Evolutionary conservation across 2,329 filamentous ascomycete species (phyloP).

Genomic region (Alternaria tenuissima): DNA sequence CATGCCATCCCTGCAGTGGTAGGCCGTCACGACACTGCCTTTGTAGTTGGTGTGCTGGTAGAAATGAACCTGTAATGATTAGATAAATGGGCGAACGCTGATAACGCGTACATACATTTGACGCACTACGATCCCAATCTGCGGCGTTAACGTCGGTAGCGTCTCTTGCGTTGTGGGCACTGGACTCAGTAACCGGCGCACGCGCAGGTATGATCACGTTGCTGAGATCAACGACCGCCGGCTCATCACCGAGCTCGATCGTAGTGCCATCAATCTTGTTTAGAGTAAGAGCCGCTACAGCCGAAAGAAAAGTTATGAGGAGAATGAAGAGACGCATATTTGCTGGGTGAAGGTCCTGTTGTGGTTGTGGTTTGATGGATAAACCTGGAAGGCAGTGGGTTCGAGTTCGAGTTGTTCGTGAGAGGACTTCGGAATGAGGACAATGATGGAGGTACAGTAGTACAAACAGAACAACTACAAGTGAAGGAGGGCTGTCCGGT

Average conservation of each 20-base stretch:
- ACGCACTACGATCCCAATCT: not conserved
- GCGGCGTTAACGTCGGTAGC: not conserved
- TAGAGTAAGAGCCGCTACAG: not conserved
- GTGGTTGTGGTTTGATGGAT: not conserved
- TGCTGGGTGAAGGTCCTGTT: not conserved
- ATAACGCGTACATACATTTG: not conserved
- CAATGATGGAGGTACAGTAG: not conserved
- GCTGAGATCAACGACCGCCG: slow-evolving; percentile 3
- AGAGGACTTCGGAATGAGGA: not conserved
- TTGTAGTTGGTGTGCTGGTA: not conserved
- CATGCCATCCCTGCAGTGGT: not conserved
- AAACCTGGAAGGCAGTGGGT: too few relatives aligned
- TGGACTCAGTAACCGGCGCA: not conserved
- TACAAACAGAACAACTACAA: not conserved
- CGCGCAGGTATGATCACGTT: slow-evolving; percentile 3
- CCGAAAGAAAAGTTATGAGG: not conserved
- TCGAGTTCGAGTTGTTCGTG: not conserved
- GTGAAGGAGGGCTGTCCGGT: not conserved
- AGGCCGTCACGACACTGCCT: not conserved
- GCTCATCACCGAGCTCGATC: slow-evolving; percentile 1
- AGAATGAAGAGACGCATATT: slow-evolving; percentile 1
- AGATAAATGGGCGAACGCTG: not conserved
- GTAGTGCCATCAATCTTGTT: not conserved
- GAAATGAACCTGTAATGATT: not conserved
- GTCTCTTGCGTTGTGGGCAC: not conserved